Percentiles rank a stretch among this genome's conserved stretches.
phyloP scores from a whole-genome alignment of 2,329 filamentous ascomycete genomes.

The Piedraia hortae region DNA sequence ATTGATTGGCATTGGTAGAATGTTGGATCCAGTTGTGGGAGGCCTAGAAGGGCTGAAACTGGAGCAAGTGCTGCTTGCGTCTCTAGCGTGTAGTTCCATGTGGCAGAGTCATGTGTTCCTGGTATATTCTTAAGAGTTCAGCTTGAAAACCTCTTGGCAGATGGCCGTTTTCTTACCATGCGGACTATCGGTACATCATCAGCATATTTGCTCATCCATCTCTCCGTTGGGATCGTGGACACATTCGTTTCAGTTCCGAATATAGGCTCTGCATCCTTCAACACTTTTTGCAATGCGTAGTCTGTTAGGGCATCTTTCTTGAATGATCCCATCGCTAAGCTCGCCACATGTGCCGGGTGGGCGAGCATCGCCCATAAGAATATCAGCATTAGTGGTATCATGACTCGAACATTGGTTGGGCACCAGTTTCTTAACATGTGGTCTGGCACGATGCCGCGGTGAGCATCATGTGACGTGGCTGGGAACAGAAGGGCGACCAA shows the following conservation, averaged over 20 bases:
- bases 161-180: conserved; percentile 17
- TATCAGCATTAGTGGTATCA: no score
- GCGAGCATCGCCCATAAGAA: no score
- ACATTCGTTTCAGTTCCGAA: conserved; percentile 14
- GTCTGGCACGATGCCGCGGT: no score
- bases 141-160: no score
- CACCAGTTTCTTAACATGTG: no score
- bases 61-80: conserved; percentile 16
- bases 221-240: conserved; percentile 1
- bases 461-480: no score
- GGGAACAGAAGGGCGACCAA: no score
- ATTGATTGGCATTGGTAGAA: conserved; percentile 19
- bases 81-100: conserved; percentile 23
- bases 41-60: conserved; percentile 16
- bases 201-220: background rate
- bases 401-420: no score
- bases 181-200: conserved; percentile 20
- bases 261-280: conserved; percentile 17
- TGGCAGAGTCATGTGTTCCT: conserved; percentile 23
- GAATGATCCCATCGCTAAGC: no score
- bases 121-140: no score
- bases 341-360: no score
- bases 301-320: no score
- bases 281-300: conserved; percentile 19
- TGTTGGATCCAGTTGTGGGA: conserved; percentile 10